A percentile compares a stretch with the other conserved stretches of the same genome.
phyloP scores from a whole-genome alignment of 2,329 filamentous ascomycete species.

The Gnomoniopsis sp. region DNA sequence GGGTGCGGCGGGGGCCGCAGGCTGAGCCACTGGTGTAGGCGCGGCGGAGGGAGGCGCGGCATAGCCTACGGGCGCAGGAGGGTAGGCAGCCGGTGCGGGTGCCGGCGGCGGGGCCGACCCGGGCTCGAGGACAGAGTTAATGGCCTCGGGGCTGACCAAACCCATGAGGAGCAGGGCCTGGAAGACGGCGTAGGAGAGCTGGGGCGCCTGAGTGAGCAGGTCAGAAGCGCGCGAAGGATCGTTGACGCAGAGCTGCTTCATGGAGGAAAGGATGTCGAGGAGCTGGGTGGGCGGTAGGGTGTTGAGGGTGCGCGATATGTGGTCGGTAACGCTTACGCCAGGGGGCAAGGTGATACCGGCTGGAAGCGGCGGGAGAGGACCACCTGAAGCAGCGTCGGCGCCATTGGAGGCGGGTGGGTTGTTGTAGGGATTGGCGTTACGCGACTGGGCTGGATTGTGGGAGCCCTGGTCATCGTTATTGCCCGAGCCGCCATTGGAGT shows the following conservation, averaged over 20 bases:
- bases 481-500: constrained; percentile 52
- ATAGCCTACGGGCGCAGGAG: constrained; percentile 42
- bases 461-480: background rate
- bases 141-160: constrained; percentile 79
- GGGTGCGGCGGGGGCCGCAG: constrained; percentile 34
- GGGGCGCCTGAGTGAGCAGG: constrained; percentile 82
- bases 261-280: constrained; percentile 88
- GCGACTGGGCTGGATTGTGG: constrained; percentile 10
- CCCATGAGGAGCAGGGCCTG: constrained; percentile 91
- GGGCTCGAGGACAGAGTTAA: constrained; percentile 75
- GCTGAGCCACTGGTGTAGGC: constrained; percentile 32
- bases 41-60: constrained; percentile 37
- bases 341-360: constrained; percentile 80
- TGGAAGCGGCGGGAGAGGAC: constrained; percentile 72
- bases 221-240: constrained; percentile 84
- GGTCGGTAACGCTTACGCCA: constrained; percentile 80
- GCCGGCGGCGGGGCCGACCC: constrained; percentile 36
- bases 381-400: constrained; percentile 25
- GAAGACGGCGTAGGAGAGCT: constrained; percentile 92
- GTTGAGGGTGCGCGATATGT: constrained; percentile 86
- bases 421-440: constrained; percentile 15
- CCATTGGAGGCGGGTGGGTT: constrained; percentile 28
- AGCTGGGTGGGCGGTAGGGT: constrained; percentile 84
- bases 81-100: constrained; percentile 40
- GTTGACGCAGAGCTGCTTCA: constrained; percentile 82